phyloP scores from a whole-genome alignment of 305 asterid species.

The Fraxinus latifolia region DNA sequence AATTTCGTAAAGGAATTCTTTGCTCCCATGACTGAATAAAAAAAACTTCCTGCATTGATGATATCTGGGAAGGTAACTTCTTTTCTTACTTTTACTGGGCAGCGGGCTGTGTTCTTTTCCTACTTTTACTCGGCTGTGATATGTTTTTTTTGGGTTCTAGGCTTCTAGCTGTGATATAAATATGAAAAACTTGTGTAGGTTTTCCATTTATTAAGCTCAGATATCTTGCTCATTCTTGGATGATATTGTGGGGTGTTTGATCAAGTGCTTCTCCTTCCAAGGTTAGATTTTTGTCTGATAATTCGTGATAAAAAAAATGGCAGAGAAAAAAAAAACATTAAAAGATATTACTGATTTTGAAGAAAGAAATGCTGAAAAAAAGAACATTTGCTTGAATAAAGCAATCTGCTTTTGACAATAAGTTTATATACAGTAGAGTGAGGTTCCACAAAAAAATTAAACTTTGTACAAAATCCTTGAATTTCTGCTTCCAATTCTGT shows the following conservation, averaged over 20 bases:
- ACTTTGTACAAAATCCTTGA: not conserved
- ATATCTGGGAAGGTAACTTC: not conserved
- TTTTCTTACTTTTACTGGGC: not conserved
- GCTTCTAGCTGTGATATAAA: not conserved
- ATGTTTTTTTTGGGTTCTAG: not conserved
- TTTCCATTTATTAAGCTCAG: not conserved
- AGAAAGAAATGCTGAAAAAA: not conserved
- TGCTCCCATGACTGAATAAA: not conserved
- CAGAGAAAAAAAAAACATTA: not conserved
- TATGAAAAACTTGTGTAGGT: not conserved
- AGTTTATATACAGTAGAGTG: not conserved
- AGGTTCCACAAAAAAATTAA: not conserved
- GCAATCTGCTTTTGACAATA: not conserved
- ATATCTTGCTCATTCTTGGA: not conserved
- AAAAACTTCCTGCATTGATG: not conserved
- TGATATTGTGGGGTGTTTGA: not conserved
- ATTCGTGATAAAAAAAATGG: not conserved
- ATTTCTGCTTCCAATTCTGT: constrained; percentile 1
- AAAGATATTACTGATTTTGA: not conserved
- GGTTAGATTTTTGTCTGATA: not conserved
- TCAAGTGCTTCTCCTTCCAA: not conserved
- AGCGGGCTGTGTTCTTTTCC: not conserved
- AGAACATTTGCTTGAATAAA: not conserved
- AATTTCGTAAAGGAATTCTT: not conserved
- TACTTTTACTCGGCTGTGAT: not conserved